Conservation (phyloP, 2,329 filamentous ascomycete genomes). For the Paracoccidioides brasiliensis region DNA sequence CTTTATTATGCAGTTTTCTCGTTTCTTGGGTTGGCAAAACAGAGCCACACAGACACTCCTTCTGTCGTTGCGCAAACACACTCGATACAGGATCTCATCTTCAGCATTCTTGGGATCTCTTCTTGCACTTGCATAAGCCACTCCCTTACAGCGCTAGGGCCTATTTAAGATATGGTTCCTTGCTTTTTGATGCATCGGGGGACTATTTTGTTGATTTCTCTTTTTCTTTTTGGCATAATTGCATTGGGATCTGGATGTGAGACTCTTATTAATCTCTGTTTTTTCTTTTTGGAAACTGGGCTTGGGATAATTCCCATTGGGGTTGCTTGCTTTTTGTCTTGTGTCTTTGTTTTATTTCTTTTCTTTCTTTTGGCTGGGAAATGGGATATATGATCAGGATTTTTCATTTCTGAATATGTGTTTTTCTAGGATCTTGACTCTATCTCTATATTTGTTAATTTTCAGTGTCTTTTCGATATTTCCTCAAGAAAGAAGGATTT, state of each 20-base stretch:
- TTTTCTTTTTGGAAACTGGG: conserved; percentile 4
- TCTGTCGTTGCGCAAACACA: not conserved
- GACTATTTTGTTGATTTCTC: too few relatives aligned
- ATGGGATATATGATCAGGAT: conserved; percentile 1
- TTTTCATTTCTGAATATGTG: not conserved
- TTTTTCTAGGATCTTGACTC: not conserved
- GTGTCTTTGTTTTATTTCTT: conserved; percentile 2
- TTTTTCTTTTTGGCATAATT: conserved; percentile 5
- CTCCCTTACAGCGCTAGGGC: conserved; percentile 7
- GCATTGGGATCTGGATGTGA: conserved; percentile 10
- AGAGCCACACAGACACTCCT: conserved; percentile 6
- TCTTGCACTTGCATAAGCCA: conserved; percentile 9
- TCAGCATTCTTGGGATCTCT: conserved; percentile 1
- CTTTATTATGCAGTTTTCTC: conserved; percentile 6
- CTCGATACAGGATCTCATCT: conserved; percentile 6
- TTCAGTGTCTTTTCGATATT: not conserved
- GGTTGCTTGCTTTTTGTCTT: not conserved
- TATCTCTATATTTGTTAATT: conserved; percentile 1
- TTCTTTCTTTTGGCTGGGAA: conserved; percentile 1
- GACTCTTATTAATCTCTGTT: conserved; percentile 2
- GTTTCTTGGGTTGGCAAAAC: conserved; percentile 2
- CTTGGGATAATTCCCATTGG: conserved; percentile 2
- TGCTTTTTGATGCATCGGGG: conserved; percentile 1
- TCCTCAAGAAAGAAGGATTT: not conserved
- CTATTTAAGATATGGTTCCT: not conserved